Base-by-base conservation (phyloP, 306 rosid genomes). In the Cucumis melo region DNA sequence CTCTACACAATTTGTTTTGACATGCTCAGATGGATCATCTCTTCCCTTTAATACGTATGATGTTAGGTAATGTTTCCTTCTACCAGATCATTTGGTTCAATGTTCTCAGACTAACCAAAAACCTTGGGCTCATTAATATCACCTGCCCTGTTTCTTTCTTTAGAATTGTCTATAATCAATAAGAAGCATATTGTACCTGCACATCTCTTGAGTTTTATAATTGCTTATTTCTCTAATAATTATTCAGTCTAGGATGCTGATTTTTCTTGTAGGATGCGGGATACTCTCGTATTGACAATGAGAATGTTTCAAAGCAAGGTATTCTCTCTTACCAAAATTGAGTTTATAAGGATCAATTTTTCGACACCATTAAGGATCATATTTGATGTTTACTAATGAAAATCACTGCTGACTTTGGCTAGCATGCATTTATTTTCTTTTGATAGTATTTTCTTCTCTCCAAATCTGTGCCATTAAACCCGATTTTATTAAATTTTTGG, bases 221-320 rank as follows among this genome's bases (percentile, higher is more conserved):
- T 12, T 42, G 15, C 64, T 38, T 21, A 2, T 68, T 55, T 46
- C 73, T 61, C 56, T 32, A 77, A 56, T 27, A 17, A 42, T 58
- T 20, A 27, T 21, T 14, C 60, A 76, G 41, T 61, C 68, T 54
- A 16, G 56, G 76, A 78, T 74, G 51, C 72, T 79, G 63, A 66
- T 81, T 79, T 83, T 77, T 78, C 80, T 86, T 83, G 90, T 75
- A 93, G 98, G 80, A 82, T 82, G 90, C 93, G 98, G 1, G 98
- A 93, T 83, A 90, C 96, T 10, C 91, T 93, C 68, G 98, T 89
- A 60, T 83, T 93, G 85, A 91, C 96, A 56, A 88, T 91, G 93
- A 87, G 98, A 87, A 62, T 90, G 86, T 90, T 87, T 81, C 98
- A 91, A 89, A 86, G 88, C 80, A 93, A 93, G 97, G 98, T 93